phyloP scores from a whole-genome alignment of 345 rosid species.

The Dovyalis caffra region DNA sequence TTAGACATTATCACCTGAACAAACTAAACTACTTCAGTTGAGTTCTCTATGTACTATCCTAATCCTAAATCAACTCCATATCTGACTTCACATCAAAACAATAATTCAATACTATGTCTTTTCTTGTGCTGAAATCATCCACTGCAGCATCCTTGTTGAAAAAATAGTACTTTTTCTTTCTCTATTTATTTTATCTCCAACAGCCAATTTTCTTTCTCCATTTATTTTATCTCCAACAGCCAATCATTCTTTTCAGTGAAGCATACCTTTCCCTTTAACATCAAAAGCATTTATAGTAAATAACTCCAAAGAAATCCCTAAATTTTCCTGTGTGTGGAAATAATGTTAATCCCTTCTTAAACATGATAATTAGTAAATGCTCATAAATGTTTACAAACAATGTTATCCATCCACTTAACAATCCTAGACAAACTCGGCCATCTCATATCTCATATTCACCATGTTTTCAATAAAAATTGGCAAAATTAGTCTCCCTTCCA shows the following conservation, averaged over 20 bases:
- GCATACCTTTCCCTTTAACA: background rate
- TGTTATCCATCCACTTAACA: background rate
- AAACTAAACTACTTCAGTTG: background rate
- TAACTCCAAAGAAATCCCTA: background rate
- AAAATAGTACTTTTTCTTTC: background rate
- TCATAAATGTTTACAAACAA: background rate
- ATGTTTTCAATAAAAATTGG: background rate
- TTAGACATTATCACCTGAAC: background rate
- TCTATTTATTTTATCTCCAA: background rate
- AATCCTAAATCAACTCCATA: background rate
- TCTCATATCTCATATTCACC: background rate
- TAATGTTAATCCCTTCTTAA: background rate
- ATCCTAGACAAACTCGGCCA: background rate
- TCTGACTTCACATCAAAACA: background rate
- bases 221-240: background rate
- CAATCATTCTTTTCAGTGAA: background rate
- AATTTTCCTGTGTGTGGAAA: background rate
- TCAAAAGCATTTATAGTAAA: background rate
- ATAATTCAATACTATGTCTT: background rate
- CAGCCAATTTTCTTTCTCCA: background rate
- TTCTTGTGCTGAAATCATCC: background rate
- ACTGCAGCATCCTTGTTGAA: background rate
- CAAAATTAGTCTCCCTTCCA: background rate
- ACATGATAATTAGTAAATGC: background rate
- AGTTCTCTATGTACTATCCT: background rate